Evolutionary conservation across 441 rosid genomes (phyloP).

Genomic region (Dalechampia spathulata): DNA sequence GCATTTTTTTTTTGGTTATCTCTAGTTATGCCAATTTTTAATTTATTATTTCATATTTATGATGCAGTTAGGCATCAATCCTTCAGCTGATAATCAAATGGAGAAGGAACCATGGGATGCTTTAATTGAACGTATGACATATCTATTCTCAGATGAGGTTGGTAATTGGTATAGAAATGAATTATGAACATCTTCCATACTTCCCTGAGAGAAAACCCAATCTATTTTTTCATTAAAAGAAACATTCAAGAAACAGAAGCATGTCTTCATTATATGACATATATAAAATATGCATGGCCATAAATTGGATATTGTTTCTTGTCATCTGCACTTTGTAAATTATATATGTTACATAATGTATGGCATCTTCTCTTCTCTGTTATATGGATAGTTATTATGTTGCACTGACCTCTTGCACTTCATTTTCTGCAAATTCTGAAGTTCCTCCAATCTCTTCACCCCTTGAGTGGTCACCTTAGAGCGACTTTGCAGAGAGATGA

Average conservation of each 20-base stretch:
- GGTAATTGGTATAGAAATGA: slow-evolving; percentile 19
- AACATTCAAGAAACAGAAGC: not conserved
- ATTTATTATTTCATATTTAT: slow-evolving; percentile 8
- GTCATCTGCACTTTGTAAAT: not conserved
- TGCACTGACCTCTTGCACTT: slow-evolving; percentile 9
- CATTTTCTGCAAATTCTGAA: slow-evolving; percentile 21
- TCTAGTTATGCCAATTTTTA: slow-evolving; percentile 8
- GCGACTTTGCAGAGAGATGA: slow-evolving; percentile 62
- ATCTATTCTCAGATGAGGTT: slow-evolving; percentile 79
- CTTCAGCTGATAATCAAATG: slow-evolving; percentile 37
- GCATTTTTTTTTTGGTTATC: not conserved
- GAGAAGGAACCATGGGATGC: slow-evolving; percentile 63
- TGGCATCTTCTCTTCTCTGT: not conserved
- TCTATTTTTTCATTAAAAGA: not conserved
- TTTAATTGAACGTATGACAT: slow-evolving; percentile 42
- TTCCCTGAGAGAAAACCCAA: not conserved
- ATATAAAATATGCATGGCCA: not conserved
- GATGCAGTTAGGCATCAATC: slow-evolving; percentile 65
- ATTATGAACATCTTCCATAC: slow-evolving; percentile 1
- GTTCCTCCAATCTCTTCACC: slow-evolving; percentile 69
- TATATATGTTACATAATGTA: not conserved
- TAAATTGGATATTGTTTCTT: not conserved
- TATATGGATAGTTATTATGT: not conserved
- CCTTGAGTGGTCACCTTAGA: slow-evolving; percentile 77
- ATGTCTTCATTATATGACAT: not conserved